These are phyloP conservation scores for Leishmania aethiopica DNA, from an alignment of 208 protist species.

Conservation along the genomic window DNA sequence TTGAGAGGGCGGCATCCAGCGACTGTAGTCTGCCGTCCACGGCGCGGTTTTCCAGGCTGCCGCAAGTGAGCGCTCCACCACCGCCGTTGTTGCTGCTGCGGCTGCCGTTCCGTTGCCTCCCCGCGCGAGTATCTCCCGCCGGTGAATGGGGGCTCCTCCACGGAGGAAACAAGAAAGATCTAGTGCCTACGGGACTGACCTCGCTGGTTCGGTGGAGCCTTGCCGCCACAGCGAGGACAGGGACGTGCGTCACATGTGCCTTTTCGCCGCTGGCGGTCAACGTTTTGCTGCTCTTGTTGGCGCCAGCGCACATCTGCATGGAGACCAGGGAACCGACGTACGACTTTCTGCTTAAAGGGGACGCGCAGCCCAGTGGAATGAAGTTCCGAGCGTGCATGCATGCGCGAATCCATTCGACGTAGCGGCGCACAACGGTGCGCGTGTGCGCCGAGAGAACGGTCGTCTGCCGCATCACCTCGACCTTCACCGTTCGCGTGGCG, in stretches of 20 bases:
- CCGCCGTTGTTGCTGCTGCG: background rate
- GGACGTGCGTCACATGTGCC: slow-evolving; percentile 4
- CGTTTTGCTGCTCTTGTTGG: slow-evolving; percentile 8
- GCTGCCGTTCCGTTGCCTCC: background rate
- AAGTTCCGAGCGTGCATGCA: slow-evolving; percentile 18
- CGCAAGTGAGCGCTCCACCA: background rate
- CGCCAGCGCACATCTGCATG: background rate
- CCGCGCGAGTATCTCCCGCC: background rate
- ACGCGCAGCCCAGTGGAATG: slow-evolving; percentile 18
- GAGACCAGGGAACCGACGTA: background rate
- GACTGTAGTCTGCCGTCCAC: slow-evolving; percentile 19
- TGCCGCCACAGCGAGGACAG: slow-evolving; percentile 2
- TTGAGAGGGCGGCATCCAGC: slow-evolving; percentile 59
- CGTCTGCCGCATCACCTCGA: slow-evolving; percentile 24
- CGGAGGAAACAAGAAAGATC: background rate
- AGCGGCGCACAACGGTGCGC: slow-evolving; percentile 18
- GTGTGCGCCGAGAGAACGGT: slow-evolving; percentile 25
- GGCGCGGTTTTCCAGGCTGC: slow-evolving; percentile 1
- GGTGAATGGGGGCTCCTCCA: background rate
- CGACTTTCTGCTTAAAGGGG: background rate
- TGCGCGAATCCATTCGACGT: slow-evolving; percentile 21
- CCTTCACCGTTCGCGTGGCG: slow-evolving; percentile 33
- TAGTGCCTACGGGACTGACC: background rate
- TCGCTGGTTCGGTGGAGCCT: slow-evolving; percentile 13
- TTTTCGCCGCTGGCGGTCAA: background rate